These are phyloP conservation scores for Eucalyptus melliodora DNA, from an alignment of 345 rosid species.

Conservation along the genomic window DNA sequence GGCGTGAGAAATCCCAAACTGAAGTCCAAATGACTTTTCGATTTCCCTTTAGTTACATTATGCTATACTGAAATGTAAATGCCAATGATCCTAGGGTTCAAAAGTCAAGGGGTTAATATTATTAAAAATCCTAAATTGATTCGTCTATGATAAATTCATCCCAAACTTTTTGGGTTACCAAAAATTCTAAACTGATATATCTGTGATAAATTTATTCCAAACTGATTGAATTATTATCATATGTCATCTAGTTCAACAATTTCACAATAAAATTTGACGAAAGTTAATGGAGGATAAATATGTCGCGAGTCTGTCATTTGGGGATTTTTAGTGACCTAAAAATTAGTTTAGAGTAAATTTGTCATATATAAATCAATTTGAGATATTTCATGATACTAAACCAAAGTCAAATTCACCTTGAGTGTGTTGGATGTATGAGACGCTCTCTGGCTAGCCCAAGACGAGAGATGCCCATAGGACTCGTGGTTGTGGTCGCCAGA, in stretches of 20 bases:
- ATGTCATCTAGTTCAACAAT: fast-evolving
- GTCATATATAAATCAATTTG: too few species aligned
- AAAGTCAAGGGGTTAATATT: neutral
- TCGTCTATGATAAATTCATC: too few species aligned
- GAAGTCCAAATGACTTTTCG: neutral
- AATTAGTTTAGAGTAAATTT: too few species aligned
- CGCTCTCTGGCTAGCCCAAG: neutral
- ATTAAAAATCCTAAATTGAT: fast-evolving
- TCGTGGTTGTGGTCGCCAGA: neutral
- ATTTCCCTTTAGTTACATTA: neutral
- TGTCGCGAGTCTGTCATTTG: too few species aligned
- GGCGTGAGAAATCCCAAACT: neutral
- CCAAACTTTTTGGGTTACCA: fast-evolving
- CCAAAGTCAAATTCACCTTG: neutral
- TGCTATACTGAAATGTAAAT: neutral
- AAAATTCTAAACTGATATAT: too few species aligned
- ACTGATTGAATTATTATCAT: neutral
- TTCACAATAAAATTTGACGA: neutral
- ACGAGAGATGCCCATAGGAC: neutral
- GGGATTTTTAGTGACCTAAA: too few species aligned
- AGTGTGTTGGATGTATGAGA: neutral
- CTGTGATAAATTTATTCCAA: fast-evolving
- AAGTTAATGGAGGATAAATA: neutral
- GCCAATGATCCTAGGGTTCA: neutral
- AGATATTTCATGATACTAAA: too few species aligned